phyloP scores from a whole-genome alignment of 306 rosid species.

The Cucurbita argyrosperma region DNA sequence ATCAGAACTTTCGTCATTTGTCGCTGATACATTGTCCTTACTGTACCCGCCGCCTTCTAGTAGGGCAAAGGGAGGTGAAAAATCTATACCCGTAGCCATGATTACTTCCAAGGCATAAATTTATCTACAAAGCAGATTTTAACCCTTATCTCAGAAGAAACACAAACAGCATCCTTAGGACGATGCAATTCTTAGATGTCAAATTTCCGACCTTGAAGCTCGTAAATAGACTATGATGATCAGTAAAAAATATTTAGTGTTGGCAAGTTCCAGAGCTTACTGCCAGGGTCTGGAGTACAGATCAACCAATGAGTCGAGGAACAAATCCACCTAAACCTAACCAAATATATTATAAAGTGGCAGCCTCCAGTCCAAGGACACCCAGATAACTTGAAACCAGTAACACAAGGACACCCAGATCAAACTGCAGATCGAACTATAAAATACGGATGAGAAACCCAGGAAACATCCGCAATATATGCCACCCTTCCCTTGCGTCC shows the following conservation, averaged over 20 bases:
- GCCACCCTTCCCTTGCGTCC: background rate
- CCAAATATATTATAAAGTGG: background rate
- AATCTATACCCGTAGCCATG: conserved; percentile 47
- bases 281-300: background rate
- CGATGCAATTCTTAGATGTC: background rate
- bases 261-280: background rate
- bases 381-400: background rate
- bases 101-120: conserved; percentile 22
- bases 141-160: background rate
- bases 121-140: background rate
- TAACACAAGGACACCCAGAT: background rate
- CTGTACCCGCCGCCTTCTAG: conserved; percentile 31
- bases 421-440: background rate
- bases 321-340: background rate
- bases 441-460: background rate
- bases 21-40: conserved; percentile 27
- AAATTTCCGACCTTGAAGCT: background rate
- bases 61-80: conserved; percentile 30
- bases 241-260: background rate
- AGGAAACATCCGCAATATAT: background rate
- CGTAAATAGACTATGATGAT: background rate
- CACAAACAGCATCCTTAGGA: background rate
- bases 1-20: conserved; percentile 25
- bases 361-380: background rate
- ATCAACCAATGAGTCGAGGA: background rate